phyloP scores from a whole-genome alignment of 192 early-diverging fungal genomes.

The Chytriomyces confervae region DNA sequence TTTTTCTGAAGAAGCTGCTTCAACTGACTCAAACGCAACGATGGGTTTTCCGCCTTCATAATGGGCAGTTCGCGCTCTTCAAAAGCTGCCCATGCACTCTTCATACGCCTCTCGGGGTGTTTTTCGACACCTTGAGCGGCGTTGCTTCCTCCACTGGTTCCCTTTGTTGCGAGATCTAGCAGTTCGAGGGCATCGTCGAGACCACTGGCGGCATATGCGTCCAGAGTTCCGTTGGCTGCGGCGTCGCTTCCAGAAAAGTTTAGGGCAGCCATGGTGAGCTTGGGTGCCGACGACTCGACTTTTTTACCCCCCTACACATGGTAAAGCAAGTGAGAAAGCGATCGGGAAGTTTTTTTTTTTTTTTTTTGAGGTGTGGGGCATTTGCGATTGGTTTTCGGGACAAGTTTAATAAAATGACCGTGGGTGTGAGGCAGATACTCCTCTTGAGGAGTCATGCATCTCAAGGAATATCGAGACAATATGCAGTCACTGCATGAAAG shows the following conservation, averaged over 20 bases:
- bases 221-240: constrained; percentile 45
- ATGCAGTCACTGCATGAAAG: background rate
- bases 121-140: constrained; percentile 64
- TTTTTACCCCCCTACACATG: too few species aligned
- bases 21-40: constrained; percentile 69
- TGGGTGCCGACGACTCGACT: too few species aligned
- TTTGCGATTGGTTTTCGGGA: background rate
- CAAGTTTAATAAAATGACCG: too few species aligned
- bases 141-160: constrained; percentile 15
- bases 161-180: constrained; percentile 53
- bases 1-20: constrained; percentile 78
- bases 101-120: constrained; percentile 85
- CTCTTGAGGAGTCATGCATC: too few species aligned
- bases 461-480: too few species aligned
- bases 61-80: constrained; percentile 73
- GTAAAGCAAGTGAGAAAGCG: too few species aligned
- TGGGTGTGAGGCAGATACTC: too few species aligned
- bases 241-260: constrained; percentile 10
- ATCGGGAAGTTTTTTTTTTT: background rate
- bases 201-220: constrained; percentile 77
- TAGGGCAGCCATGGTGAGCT: background rate
- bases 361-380: background rate
- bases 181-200: constrained; percentile 88
- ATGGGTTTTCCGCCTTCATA: constrained; percentile 81
- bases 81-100: constrained; percentile 56